phyloP scores from a whole-genome alignment of 2,329 filamentous ascomycete species.

The Tolypocladium endophyticum region DNA sequence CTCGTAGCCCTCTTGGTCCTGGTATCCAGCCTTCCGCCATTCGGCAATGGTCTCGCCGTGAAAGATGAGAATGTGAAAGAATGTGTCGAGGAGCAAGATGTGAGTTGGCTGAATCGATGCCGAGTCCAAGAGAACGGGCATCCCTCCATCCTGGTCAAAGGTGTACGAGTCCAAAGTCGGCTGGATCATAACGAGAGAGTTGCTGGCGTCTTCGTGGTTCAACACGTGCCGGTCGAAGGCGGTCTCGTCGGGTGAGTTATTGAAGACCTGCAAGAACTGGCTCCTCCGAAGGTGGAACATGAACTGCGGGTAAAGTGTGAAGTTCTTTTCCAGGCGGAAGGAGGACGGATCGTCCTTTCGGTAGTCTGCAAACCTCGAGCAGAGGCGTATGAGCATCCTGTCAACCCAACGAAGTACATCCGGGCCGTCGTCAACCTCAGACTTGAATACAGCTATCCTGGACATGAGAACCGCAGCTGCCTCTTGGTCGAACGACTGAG shows the following conservation, averaged over 20 bases:
- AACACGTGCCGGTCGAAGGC: conserved; percentile 97
- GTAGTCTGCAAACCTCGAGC: conserved; percentile 95
- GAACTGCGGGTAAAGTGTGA: conserved; percentile 96
- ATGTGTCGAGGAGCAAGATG: conserved; percentile 89
- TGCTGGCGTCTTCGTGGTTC: conserved; percentile 93
- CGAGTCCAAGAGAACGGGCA: conserved; percentile 91
- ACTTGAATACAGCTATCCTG: conserved; percentile 97
- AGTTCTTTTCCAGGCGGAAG: conserved; percentile 96
- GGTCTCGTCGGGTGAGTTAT: conserved; percentile 97
- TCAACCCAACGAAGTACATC: conserved; percentile 98
- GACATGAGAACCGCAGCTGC: conserved; percentile 97
- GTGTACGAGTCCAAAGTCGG: conserved; percentile 96
- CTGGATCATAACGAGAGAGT: conserved; percentile 98
- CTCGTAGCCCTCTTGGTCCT: conserved; percentile 96
- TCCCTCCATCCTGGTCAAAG: conserved; percentile 85
- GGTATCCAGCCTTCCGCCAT: conserved; percentile 96
- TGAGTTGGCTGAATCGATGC: conserved; percentile 93
- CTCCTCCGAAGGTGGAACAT: conserved; percentile 98
- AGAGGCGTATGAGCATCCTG: conserved; percentile 92
- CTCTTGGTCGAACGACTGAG: conserved; percentile 97
- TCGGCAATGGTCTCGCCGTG: conserved; percentile 96
- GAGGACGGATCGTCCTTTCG: conserved; percentile 96
- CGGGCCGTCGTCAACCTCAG: conserved; percentile 96
- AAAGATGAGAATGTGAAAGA: conserved; percentile 99
- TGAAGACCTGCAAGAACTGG: conserved; percentile 98